Conservation (phyloP, 129 eudicot species). For the Flaveria bidentis region DNA sequence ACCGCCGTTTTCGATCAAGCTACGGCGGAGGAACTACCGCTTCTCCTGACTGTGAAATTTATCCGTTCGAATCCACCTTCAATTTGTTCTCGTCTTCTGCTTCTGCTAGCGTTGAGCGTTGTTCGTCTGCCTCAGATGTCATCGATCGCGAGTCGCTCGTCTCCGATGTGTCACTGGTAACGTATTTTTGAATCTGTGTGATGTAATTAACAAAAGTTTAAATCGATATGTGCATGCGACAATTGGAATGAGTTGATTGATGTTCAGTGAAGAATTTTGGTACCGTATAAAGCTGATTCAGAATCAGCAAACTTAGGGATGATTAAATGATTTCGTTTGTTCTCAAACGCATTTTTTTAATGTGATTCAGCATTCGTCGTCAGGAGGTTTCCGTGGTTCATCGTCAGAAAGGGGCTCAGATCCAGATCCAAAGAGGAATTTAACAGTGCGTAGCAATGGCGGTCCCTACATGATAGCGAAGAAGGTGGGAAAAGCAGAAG, state of each 20-base stretch:
- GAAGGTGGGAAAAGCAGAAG: conserved; percentile 58
- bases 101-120: conserved; percentile 79
- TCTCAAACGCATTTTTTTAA: conserved; percentile 2
- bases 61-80: conserved; percentile 51
- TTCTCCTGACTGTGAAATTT: conserved; percentile 64
- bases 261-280: conserved; percentile 12
- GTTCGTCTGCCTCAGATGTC: conserved; percentile 75
- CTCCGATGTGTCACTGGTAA: conserved; percentile 46
- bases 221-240: conserved; percentile 14
- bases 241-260: conserved; percentile 7
- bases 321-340: not conserved
- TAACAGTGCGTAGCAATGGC: conserved; percentile 35
- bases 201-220: not conserved
- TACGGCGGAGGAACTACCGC: conserved; percentile 27
- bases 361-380: conserved; percentile 59
- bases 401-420: conserved; percentile 28
- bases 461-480: conserved; percentile 39
- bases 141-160: conserved; percentile 58
- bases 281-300: not conserved
- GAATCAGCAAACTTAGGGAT: conserved; percentile 18
- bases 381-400: conserved; percentile 49
- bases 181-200: not conserved
- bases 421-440: conserved; percentile 61
- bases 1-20: conserved; percentile 32
- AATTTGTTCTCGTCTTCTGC: conserved; percentile 79